Evolutionary conservation across 2,329 filamentous ascomycete genomes (phyloP), one percentile per base, ranked within the genome.

Genomic region (Penicillium fuscoglaucum): DNA sequence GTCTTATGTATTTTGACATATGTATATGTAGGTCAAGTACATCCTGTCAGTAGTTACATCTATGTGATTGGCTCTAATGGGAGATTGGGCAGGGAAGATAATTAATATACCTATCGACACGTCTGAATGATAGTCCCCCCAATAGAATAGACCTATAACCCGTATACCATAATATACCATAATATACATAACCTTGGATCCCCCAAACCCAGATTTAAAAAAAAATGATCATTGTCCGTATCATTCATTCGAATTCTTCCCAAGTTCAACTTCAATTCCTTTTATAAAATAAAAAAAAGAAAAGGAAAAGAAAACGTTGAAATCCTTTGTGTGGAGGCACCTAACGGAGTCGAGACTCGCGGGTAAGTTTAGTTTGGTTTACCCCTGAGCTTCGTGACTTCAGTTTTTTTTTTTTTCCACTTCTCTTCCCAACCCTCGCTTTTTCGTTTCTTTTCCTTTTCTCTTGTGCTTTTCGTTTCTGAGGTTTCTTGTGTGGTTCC

Each of bases 211-310:
- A 52, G 39, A 52, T 56, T 52, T 21, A 2, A 21, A 43, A 33
- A 58, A 52, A 66, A 60, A 67, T 67, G 64, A 67, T 64, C 65
- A 46, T 51, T 58, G 43, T 56, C n/a, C 21, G 58, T 58, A 64
- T 66, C 65, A 64, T 67, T 52, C 63, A 65, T 57, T 58, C 40
- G 0, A 8, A 35, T 26, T 33, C 12, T 21, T 3, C 10, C 3
- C 17, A 29, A 33, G 1, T 21, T 7, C 6, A 33, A 47, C 12
- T 13, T 33, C 26, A 45, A 44, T n/a, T 44, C 1, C 7, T 44
- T 7, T 10, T 9, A n/a, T n/a, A 7, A 37, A 37, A 28, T n/a
- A 12, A 15, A 17, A 28, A 31, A 31, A 31, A 10, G 13, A 12
- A 17, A 7, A 10, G 5, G 1, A 40, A 39, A 46, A 31, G 5